These are phyloP conservation scores for Tremella yokohamensis DNA, from an alignment of 768 basidiomycete species.

Conservation along the genomic window DNA sequence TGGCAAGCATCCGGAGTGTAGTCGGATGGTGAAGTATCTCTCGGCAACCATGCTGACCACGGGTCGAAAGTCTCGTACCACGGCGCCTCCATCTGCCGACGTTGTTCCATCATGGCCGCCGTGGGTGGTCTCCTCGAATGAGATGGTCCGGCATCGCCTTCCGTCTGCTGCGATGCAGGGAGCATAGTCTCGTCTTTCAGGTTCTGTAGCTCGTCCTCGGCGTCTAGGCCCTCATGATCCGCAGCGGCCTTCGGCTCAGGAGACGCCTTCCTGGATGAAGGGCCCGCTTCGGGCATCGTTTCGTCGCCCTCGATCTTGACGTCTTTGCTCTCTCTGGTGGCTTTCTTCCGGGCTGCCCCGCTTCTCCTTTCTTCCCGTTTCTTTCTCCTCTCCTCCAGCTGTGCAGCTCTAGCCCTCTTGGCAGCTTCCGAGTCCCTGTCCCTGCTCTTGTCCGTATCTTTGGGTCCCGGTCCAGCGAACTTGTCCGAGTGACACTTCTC, in stretches of 20 bases:
- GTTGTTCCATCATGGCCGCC: slow-evolving; percentile 5
- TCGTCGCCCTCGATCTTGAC: slow-evolving; percentile 43
- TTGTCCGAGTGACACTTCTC: slow-evolving; percentile 40
- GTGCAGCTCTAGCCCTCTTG: slow-evolving; percentile 18
- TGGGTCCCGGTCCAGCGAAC: slow-evolving; percentile 39
- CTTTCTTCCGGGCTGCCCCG: slow-evolving; percentile 9
- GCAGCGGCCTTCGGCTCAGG: neutral
- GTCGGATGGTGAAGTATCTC: slow-evolving; percentile 65
- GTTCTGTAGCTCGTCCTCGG: slow-evolving; percentile 4
- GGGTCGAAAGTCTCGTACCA: slow-evolving; percentile 75
- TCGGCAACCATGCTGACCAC: slow-evolving; percentile 71
- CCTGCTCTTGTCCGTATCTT: slow-evolving; percentile 29
- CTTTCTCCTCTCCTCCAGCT: slow-evolving; percentile 7
- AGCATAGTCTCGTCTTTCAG: slow-evolving; percentile 3
- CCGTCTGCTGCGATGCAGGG: neutral
- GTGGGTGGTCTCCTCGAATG: slow-evolving; percentile 20
- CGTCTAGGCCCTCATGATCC: neutral
- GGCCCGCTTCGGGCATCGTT: neutral
- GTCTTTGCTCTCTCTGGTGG: slow-evolving; percentile 28
- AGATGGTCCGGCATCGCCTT: slow-evolving; percentile 14
- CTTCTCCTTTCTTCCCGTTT: slow-evolving; percentile 46
- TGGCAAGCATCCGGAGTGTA: slow-evolving; percentile 86
- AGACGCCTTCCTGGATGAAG: neutral
- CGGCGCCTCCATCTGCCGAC: neutral
- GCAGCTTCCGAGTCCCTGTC: slow-evolving; percentile 35